phyloP scores from a whole-genome alignment of 306 rosid species.

The Quercus berberidifolia region DNA sequence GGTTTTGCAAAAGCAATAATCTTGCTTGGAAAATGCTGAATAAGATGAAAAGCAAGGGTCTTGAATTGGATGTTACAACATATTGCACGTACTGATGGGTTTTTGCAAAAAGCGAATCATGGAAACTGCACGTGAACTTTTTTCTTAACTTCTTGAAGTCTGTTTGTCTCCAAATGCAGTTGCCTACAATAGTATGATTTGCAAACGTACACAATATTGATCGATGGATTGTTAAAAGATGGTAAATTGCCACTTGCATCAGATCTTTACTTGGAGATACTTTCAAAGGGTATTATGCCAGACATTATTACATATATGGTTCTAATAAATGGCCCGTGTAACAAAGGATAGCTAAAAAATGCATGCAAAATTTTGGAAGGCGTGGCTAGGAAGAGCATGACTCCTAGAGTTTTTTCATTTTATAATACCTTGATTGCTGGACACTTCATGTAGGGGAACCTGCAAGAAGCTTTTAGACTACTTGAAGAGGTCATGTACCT shows the following conservation, averaged over 20 bases:
- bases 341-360: constrained; percentile 54
- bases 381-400: constrained; percentile 36
- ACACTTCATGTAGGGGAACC: constrained; percentile 60
- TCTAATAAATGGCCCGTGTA: constrained; percentile 59
- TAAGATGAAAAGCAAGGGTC: constrained; percentile 57
- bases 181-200: constrained; percentile 69
- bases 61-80: constrained; percentile 48
- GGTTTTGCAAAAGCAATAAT: constrained; percentile 56
- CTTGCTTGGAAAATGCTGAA: constrained; percentile 56
- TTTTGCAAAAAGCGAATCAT: constrained; percentile 65
- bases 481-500: constrained; percentile 70
- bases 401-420: constrained; percentile 26
- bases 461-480: constrained; percentile 65
- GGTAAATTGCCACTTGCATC: constrained; percentile 48
- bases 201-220: constrained; percentile 55
- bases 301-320: constrained; percentile 45
- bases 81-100: constrained; percentile 54
- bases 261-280: constrained; percentile 75
- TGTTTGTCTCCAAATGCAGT: constrained; percentile 66
- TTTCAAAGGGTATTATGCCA: constrained; percentile 55
- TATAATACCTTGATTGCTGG: constrained; percentile 69
- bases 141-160: constrained; percentile 47
- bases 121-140: constrained; percentile 52
- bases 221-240: constrained; percentile 53
- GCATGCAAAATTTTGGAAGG: constrained; percentile 55